phyloP scores from a whole-genome alignment of 805 yeast species.

The Yarrowia osloensis region DNA sequence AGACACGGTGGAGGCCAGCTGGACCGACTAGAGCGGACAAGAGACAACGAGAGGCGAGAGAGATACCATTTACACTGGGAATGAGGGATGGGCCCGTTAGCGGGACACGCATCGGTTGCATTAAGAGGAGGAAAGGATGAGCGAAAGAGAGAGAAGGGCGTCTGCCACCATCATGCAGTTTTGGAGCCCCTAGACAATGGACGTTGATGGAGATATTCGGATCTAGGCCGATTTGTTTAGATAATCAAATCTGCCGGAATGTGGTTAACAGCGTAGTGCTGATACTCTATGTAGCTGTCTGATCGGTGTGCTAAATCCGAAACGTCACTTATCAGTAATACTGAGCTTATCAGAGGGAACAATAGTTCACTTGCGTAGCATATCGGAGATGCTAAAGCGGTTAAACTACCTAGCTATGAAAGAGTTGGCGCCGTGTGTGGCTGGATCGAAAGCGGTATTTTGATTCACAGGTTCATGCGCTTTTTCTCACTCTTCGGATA shows the following conservation, averaged over 20 bases:
- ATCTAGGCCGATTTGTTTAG: background rate
- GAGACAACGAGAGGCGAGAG: background rate
- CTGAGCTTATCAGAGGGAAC: background rate
- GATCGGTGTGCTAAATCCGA: too few species aligned
- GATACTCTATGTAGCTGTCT: background rate
- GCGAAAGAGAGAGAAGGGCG: background rate
- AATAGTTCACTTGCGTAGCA: too few species aligned
- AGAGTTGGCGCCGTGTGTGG: too few species aligned
- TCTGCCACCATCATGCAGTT: conserved; percentile 18
- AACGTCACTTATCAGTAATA: background rate
- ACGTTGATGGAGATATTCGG: conserved; percentile 1
- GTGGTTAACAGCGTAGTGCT: background rate
- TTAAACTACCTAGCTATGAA: too few species aligned
- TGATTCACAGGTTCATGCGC: too few species aligned
- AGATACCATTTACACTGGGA: conserved; percentile 20
- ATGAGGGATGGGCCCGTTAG: conserved; percentile 18
- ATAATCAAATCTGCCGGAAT: background rate
- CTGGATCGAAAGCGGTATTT: too few species aligned
- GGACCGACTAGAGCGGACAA: conserved; percentile 49
- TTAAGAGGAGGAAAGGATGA: background rate
- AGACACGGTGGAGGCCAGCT: conserved; percentile 90
- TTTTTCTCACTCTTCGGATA: too few species aligned
- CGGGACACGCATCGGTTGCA: conserved; percentile 29
- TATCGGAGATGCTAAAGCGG: too few species aligned
- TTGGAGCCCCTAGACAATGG: conserved; percentile 15